Conservation (phyloP, 805 yeast genomes). For the Wickerhamiella sorbophila region DNA sequence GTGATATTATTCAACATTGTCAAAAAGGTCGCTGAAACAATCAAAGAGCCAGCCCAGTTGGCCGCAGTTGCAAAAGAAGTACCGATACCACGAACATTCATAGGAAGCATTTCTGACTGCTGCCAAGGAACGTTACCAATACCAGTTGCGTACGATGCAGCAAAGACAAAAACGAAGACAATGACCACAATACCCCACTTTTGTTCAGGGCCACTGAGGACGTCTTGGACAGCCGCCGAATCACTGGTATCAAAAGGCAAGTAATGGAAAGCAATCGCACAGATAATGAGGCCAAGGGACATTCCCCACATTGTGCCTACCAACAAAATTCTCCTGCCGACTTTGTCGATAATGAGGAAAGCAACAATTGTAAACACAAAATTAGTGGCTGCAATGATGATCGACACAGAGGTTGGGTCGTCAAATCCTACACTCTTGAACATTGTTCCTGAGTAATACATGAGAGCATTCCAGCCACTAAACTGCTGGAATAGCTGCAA, state of each 20-base stretch:
- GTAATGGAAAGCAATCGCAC: slow-evolving; percentile 87
- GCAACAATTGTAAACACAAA: slow-evolving; percentile 79
- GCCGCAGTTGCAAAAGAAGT: slow-evolving; percentile 82
- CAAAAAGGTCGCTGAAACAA: slow-evolving; percentile 80
- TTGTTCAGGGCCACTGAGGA: slow-evolving; percentile 23
- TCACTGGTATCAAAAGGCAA: slow-evolving; percentile 47
- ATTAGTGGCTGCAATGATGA: slow-evolving; percentile 88
- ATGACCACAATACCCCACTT: slow-evolving; percentile 82
- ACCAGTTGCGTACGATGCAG: slow-evolving; percentile 85
- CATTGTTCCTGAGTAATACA: slow-evolving; percentile 90
- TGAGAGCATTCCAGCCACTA: slow-evolving; percentile 88
- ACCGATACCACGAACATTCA: slow-evolving; percentile 84
- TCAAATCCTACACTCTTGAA: slow-evolving; percentile 82
- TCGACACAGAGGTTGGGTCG: slow-evolving; percentile 86
- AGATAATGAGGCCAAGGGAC: slow-evolving; percentile 58
- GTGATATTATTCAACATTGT: slow-evolving; percentile 89
- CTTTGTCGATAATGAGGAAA: slow-evolving; percentile 67
- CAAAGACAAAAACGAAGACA: slow-evolving; percentile 71
- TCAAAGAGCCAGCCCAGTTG: slow-evolving; percentile 90
- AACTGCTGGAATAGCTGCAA: slow-evolving; percentile 94
- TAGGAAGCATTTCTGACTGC: slow-evolving; percentile 89
- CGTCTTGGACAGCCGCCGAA: slow-evolving; percentile 24
- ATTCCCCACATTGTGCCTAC: slow-evolving; percentile 74
- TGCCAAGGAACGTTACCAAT: slow-evolving; percentile 99
- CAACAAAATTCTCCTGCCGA: slow-evolving; percentile 78